Evolutionary conservation across 345 rosid genomes (phyloP).

Genomic region (Syzygium oleosum): DNA sequence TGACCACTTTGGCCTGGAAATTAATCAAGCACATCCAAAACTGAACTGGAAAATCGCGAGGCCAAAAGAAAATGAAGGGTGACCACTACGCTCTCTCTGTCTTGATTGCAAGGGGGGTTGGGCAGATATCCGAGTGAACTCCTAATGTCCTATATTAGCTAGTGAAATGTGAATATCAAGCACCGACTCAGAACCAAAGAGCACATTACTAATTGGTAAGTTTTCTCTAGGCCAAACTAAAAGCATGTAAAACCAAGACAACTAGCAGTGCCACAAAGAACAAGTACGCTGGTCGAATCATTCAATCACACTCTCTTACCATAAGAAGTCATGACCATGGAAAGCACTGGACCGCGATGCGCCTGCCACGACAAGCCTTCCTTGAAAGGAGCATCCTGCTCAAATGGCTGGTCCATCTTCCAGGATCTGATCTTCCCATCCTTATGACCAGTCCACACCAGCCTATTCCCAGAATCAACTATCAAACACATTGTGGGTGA

Average conservation of each 20-base stretch:
- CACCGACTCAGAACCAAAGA: neutral
- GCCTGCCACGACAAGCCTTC: conserved; percentile 99
- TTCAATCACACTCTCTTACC: conserved; percentile 29
- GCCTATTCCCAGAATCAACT: conserved; percentile 53
- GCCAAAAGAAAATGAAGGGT: neutral
- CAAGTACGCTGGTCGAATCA: neutral
- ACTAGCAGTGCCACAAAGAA: neutral
- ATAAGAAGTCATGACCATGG: conserved; percentile 67
- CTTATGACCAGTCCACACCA: conserved; percentile 95
- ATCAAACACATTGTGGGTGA: conserved; percentile 78
- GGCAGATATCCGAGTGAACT: neutral
- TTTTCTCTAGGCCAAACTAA: neutral
- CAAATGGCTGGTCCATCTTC: conserved; percentile 59
- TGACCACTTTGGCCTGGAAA: neutral
- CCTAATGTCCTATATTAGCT: neutral
- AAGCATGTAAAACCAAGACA: neutral
- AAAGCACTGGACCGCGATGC: conserved; percentile 71
- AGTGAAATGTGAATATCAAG: neutral
- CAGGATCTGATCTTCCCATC: conserved; percentile 93
- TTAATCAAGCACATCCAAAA: neutral
- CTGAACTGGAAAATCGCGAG: neutral
- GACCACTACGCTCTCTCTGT: neutral
- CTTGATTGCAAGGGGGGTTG: neutral
- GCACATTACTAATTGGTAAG: neutral
- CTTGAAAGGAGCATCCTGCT: conserved; percentile 44